Base-by-base conservation (phyloP, 441 rosid species). In the Erysimum pusillum region DNA sequence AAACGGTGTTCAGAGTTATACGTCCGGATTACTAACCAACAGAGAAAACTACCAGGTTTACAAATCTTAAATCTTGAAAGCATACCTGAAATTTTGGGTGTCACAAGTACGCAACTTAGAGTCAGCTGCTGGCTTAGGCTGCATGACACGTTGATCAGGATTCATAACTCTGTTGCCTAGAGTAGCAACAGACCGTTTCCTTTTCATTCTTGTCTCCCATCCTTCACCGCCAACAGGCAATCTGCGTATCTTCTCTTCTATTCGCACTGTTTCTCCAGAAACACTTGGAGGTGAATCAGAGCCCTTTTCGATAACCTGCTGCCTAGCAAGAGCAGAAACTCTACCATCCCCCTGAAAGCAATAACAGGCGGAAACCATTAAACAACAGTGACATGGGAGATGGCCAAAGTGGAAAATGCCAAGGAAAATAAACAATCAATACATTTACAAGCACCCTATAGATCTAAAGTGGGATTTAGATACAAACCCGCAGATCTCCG, bases 181-280 rank as follows among this genome's bases (percentile, higher is more conserved):
- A 74, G 91, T 78, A 58, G 91, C 93, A 83, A 90, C 92, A 82
- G 99, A 95, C 58, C 97, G 91, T 81, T 89, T 95, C 82, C 91
- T 88, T 84, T 91, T 95, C 87, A 87, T 90, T 85, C 87, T 95
- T 71, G 85, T 89, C 60, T 93, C 99, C 98, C 99, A 93, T 78
- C 89, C 94, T 77, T 95, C 99, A 71, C 96, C 92, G 63, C 89
- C 94, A 68, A 88, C 85, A 49, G 96, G 92, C 79, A 95, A 79
- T 81, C 86, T 87, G 60, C 89, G 92, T 44, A 90, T 90, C 86
- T 89, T 95, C 79, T 89, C 99, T 71, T 90, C 97, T 70, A 75
- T 75, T 59, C 84, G 83, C 78, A 68, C 82, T 61, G 88, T 20
- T 56, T 79, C 84, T 28, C 86, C 95, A 82, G 82, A 82, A 75